Conservation (phyloP, 2,329 filamentous ascomycete species). For the Apiospora kogelbergensis region DNA sequence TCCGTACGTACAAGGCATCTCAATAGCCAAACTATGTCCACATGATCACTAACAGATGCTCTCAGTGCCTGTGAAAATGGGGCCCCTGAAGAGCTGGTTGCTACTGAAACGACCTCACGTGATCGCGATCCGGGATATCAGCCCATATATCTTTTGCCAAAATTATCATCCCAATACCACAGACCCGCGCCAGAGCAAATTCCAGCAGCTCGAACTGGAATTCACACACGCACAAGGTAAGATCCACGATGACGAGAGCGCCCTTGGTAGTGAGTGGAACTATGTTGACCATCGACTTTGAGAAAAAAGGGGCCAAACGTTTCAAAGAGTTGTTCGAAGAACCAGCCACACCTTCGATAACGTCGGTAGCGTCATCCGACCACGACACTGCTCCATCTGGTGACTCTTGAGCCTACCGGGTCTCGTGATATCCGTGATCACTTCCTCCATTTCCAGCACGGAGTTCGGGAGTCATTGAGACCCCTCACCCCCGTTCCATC, state of each 20-base stretch:
- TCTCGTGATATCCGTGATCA: background rate
- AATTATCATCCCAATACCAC: constrained; percentile 48
- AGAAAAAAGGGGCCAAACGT: background rate
- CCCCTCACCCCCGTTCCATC: background rate
- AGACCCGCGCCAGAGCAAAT: background rate
- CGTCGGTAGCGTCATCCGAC: background rate
- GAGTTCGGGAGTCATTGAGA: too few relatives aligned
- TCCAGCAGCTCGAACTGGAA: background rate
- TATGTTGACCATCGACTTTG: background rate
- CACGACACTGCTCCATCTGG: background rate
- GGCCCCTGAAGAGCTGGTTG: constrained; percentile 36
- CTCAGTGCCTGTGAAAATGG: background rate
- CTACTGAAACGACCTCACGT: constrained; percentile 45
- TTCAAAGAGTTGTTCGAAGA: background rate
- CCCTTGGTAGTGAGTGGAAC: background rate
- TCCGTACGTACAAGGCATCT: constrained; percentile 42
- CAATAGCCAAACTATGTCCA: background rate
- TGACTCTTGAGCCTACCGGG: background rate
- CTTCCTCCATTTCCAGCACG: background rate
- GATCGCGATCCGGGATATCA: constrained; percentile 53
- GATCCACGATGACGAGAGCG: background rate
- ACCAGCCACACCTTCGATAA: background rate
- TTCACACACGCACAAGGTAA: background rate
- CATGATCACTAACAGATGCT: background rate
- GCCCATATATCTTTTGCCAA: constrained; percentile 60